Evolutionary conservation across 306 rosid species (phyloP), one percentile per base, ranked within the genome.

Genomic region (Trichosanthes truncata): DNA sequence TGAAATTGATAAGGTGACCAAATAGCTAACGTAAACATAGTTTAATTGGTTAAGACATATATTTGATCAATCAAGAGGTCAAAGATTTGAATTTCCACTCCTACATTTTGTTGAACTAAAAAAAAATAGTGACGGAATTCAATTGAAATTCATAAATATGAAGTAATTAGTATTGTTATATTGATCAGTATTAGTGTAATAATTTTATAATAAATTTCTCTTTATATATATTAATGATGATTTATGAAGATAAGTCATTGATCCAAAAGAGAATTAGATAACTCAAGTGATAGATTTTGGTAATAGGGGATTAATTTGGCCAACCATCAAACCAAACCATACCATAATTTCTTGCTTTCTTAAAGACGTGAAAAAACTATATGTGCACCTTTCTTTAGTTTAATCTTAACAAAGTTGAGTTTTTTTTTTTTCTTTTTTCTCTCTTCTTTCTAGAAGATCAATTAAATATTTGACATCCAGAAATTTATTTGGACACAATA

Each of bases 291-390:
- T n/a, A n/a, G n/a, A 13, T 15, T 13, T 63, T 63, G 45, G 43
- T 33, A 33, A 31, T 4, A 17, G 69, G 69, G 4, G 69, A 31
- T 33, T 31, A 13, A 63, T 63, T 63, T 63, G 71, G 45, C 71
- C 43, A 63, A 63, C 71, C 71, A 63, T 33, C n/a, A 31, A 12
- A 62, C 69, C 69, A 62, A 62, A 62, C 69, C 71, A 63, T 31
- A 63, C 71, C 71, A 6, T 63, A 63, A 63, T 31, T 29, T 63
- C 71, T 63, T 63, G 45, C 23, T 63, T 63, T 63, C 71, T 63
- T 63, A 6, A 63, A 63, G 45, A 63, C 21, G 15, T 31, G 69
- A 21, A 0, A 29, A 31, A 62, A 15, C 69, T 29, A 29, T 5
- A 29, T 60, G 13, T 31, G 21, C 21, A 33, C n/a, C 15, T 63